phyloP scores from a whole-genome alignment of 208 protist genomes.

The Acanthamoeba divionensis region DNA sequence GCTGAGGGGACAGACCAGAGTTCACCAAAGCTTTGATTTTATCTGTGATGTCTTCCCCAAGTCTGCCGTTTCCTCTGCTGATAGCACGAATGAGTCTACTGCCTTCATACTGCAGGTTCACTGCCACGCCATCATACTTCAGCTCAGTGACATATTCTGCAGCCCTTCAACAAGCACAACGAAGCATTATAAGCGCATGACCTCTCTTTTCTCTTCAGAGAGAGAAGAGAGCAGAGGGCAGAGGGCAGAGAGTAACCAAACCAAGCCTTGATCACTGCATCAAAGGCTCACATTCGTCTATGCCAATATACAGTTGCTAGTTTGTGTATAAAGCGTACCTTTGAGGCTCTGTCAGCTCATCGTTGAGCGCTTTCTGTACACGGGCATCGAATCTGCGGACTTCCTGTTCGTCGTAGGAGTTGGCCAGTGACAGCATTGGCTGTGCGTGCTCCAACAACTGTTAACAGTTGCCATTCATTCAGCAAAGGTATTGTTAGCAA shows the following conservation, averaged over 20 bases:
- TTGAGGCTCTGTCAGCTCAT: no score
- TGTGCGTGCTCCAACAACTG: neutral
- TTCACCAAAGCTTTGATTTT: constrained; percentile 26
- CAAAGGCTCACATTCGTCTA: neutral
- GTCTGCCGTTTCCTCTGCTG: constrained; percentile 60
- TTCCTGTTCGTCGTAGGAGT: constrained; percentile 28
- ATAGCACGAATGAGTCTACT: constrained; percentile 35
- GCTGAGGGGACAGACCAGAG: neutral
- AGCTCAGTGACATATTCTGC: constrained; percentile 53
- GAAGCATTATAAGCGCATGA: no score
- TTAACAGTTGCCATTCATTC: neutral
- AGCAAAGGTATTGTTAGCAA: neutral
- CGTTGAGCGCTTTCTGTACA: neutral
- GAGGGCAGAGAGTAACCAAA: no score
- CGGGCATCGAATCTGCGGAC: neutral
- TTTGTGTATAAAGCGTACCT: no score
- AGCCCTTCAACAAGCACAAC: no score
- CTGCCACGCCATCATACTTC: constrained; percentile 68
- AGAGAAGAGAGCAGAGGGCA: no score
- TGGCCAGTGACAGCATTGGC: constrained; percentile 48
- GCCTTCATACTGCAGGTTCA: constrained; percentile 58
- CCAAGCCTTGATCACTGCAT: neutral
- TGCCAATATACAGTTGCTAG: no score
- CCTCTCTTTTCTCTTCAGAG: neutral
- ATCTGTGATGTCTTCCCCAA: constrained; percentile 64